Base-by-base conservation (phyloP, 805 yeast genomes). In the Crinitomyces ghanaensis region DNA sequence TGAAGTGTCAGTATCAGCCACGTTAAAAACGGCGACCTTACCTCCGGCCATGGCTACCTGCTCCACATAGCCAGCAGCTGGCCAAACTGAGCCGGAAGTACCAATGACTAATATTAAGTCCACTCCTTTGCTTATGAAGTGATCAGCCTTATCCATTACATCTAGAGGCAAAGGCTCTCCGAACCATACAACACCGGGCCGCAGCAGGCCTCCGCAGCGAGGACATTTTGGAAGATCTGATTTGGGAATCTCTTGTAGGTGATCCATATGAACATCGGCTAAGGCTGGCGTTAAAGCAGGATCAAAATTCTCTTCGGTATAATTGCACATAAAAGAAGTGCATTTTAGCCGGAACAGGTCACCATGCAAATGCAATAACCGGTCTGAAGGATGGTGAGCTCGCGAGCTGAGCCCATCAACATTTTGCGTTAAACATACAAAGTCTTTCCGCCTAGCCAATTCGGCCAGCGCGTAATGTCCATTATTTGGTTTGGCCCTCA, bases 111-210 rank as follows among this genome's bases (percentile, higher is more conserved):
- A 58, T 3, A 83, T 74, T 47, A 85, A 56, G 47, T 84, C 95
- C 15, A 81, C 76, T 23, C 59, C 59, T 17, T 61, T 60, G 7
- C 60, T 48, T 4, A 83, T 64, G 45, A 80, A 84, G 28, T 69
- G 72, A 56, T 84, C 95, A 4, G 82, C 83, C 27, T 58, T 58
- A 39, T 74, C 76, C 37, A 85, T 68, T 8, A 65, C 67, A 30
- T 57, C 57, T 35, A 81, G 53, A 0, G 93, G 83, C 28, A 85
- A 58, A 11, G 84, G 67, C 54, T 85, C 96, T n/a, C 95, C 95
- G 56, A 79, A 83, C 95, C 95, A 85, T 4, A 84, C 86, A 3
- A 85, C 93, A 0, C 91, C 94, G 0, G 96, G 96, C 15, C 95
- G 62, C 37, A 85, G 56, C 8, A 79, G 50, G 0, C 76, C 77